phyloP scores from a whole-genome alignment of 768 basidiomycete species.

The Ramaria rubella region DNA sequence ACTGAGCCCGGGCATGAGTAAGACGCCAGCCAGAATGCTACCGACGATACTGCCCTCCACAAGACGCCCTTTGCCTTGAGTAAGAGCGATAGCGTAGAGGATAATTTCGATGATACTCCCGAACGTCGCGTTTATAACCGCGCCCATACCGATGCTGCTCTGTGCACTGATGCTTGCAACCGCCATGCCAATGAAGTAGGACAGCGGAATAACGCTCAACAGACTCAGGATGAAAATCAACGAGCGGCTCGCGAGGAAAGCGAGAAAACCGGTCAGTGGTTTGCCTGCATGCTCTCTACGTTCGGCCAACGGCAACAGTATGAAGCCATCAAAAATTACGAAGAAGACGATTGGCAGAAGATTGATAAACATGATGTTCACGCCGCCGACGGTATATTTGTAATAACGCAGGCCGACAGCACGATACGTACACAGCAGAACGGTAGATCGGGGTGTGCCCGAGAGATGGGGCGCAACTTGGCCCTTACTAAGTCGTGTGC shows the following conservation, averaged over 20 bases:
- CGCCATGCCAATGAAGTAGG: conserved; percentile 99
- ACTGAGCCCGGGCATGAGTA: conserved; percentile 94
- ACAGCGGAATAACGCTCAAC: conserved; percentile 90
- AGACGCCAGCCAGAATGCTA: conserved; percentile 87
- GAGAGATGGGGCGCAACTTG: conserved; percentile 73
- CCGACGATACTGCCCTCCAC: conserved; percentile 98
- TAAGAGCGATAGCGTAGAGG: conserved; percentile 83
- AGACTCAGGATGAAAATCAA: conserved; percentile 81
- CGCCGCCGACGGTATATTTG: conserved; percentile 98
- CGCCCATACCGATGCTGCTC: conserved; percentile 98
- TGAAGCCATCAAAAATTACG: conserved; percentile 88
- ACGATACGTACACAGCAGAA: conserved; percentile 90
- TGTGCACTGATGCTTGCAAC: conserved; percentile 99
- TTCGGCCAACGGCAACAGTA: conserved; percentile 70
- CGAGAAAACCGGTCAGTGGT: conserved; percentile 58
- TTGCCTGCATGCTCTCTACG: conserved; percentile 44
- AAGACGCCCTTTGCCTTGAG: conserved; percentile 84
- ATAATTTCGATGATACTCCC: conserved; percentile 98
- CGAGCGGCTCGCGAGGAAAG: conserved; percentile 61
- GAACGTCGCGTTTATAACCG: conserved; percentile 98
- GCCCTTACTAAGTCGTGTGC: conserved; percentile 72
- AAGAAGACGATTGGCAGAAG: conserved; percentile 91
- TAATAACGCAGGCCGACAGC: conserved; percentile 89
- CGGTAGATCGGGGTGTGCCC: conserved; percentile 75
- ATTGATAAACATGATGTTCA: conserved; percentile 97